Evolutionary conservation across 352 stramenopile species (phyloP).

Genomic region (Blastocystis sp.): DNA sequence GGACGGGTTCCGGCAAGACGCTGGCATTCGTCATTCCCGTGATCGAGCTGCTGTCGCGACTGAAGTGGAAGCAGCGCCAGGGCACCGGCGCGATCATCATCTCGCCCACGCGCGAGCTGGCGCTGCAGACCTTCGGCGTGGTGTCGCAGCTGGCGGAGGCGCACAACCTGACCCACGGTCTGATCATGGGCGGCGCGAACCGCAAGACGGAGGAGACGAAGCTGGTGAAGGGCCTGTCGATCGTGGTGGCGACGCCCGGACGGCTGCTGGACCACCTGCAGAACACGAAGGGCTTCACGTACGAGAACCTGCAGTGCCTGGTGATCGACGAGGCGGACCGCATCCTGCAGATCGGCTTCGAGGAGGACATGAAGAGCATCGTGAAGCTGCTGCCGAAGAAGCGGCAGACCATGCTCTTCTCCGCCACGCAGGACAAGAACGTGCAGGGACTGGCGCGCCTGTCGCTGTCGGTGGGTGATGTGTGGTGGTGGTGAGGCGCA

Average conservation of each 20-base stretch:
- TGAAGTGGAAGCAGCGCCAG: slow-evolving; percentile 90
- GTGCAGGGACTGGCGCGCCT: slow-evolving; percentile 90
- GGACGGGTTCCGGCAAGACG: slow-evolving; percentile 94
- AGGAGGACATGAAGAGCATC: slow-evolving; percentile 96
- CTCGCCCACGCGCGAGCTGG: slow-evolving; percentile 91
- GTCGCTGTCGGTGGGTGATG: slow-evolving; percentile 70
- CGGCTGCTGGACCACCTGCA: slow-evolving; percentile 93
- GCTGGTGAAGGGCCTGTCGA: slow-evolving; percentile 90
- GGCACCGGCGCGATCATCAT: slow-evolving; percentile 96
- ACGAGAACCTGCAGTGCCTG: slow-evolving; percentile 80
- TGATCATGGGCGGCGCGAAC: slow-evolving; percentile 96
- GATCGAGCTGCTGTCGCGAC: slow-evolving; percentile 90
- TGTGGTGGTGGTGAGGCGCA: slow-evolving; percentile 80
- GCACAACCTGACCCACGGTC: slow-evolving; percentile 89
- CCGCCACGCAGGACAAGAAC: slow-evolving; percentile 94
- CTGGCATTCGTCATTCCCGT: slow-evolving; percentile 96
- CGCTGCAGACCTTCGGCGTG: slow-evolving; percentile 97
- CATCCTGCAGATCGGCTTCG: slow-evolving; percentile 96
- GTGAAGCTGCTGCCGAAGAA: slow-evolving; percentile 94
- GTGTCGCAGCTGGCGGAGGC: slow-evolving; percentile 90
- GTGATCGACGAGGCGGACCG: slow-evolving; percentile 98
- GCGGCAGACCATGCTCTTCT: slow-evolving; percentile 97
- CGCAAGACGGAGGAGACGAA: slow-evolving; percentile 88
- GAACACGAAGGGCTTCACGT: slow-evolving; percentile 96
- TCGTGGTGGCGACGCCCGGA: slow-evolving; percentile 93